These are phyloP conservation scores for Ochromonas danica DNA, from an alignment of 108 stramenopile species.

Conservation along the genomic window DNA sequence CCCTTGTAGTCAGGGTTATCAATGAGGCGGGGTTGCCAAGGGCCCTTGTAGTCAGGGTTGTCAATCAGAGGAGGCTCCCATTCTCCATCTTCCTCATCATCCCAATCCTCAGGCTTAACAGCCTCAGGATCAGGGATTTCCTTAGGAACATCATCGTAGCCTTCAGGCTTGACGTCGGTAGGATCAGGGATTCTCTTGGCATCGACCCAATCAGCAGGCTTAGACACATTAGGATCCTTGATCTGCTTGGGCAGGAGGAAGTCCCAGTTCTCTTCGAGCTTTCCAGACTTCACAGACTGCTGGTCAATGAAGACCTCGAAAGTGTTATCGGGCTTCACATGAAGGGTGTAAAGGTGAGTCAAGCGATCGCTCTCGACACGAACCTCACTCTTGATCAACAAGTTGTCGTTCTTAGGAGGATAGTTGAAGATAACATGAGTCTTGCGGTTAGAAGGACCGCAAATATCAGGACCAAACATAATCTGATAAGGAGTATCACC, in stretches of 20 bases:
- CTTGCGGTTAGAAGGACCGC: constrained; percentile 81
- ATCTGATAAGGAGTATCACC: constrained; percentile 94
- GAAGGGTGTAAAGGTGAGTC: constrained; percentile 94
- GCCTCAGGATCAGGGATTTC: constrained; percentile 57
- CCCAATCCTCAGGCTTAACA: constrained; percentile 56
- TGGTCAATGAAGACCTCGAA: constrained; percentile 96
- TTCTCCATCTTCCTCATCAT: constrained; percentile 56
- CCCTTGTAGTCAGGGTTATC: constrained; percentile 63
- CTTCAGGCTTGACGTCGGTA: constrained; percentile 91
- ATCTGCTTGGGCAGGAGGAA: constrained; percentile 84
- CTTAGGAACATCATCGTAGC: constrained; percentile 62
- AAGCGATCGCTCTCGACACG: constrained; percentile 77
- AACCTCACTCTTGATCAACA: constrained; percentile 90
- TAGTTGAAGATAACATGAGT: constrained; percentile 97
- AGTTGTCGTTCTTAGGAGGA: constrained; percentile 73
- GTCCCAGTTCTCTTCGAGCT: constrained; percentile 91
- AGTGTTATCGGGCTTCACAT: constrained; percentile 87
- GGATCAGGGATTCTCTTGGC: constrained; percentile 88
- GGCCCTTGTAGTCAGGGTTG: constrained; percentile 90
- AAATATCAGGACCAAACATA: constrained; percentile 99
- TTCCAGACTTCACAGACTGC: constrained; percentile 80
- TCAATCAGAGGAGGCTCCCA: constrained; percentile 58
- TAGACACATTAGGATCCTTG: constrained; percentile 83
- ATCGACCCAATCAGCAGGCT: constrained; percentile 70
- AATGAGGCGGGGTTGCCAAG: constrained; percentile 59